Base-by-base conservation (phyloP, 1,284 basidiomycete genomes). In the Ganoderma sp. region DNA sequence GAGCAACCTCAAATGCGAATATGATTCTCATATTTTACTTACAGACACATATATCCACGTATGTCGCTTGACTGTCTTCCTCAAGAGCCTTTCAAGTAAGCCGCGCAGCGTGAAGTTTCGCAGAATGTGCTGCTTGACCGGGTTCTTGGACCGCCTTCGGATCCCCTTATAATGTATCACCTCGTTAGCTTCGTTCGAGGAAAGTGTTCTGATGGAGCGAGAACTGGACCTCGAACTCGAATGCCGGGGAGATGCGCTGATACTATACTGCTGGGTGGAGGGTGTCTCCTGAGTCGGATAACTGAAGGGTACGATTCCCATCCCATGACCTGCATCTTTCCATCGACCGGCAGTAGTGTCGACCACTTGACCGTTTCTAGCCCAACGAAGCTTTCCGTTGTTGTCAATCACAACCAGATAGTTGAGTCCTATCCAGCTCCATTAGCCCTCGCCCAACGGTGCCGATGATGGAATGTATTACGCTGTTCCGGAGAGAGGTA, bases 31-130 rank as follows among this genome's bases (percentile, higher is more conserved):
- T 28, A 43, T 52, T 39, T n/a, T 15, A 78, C 84, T 66, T 69
- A 87, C 88, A 60, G 86, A 83, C 28, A 89, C 87, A 76, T 90
- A 91, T 42, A 92, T 90, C 89, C 88, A 91, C 8, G 88, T 90
- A 75, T 91, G 88, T 64, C 84, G 82, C 71, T 81, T 82, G 37
- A 88, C 80, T 0, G 89, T 90, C 79, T 88, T 90, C 61, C 88
- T 78, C 63, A 92, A 78, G 57, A 92, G 71, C 54, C 84, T 81
- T 69, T 91, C 86, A 71, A 84, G 81, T 43, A 88, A 78, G 3
- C 88, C 88, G n/a, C 80, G 79, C 7, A 84, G 74, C 5, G 87
- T 89, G 66, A 90, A 83, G 65, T 83, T 80, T 50, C 82, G 79
- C 70, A 81, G 79, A 37, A 87, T 72, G 57, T 77, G 76, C 63